These are phyloP conservation scores for Dovyalis caffra DNA, from an alignment of 345 rosid species.

Conservation along the genomic window DNA sequence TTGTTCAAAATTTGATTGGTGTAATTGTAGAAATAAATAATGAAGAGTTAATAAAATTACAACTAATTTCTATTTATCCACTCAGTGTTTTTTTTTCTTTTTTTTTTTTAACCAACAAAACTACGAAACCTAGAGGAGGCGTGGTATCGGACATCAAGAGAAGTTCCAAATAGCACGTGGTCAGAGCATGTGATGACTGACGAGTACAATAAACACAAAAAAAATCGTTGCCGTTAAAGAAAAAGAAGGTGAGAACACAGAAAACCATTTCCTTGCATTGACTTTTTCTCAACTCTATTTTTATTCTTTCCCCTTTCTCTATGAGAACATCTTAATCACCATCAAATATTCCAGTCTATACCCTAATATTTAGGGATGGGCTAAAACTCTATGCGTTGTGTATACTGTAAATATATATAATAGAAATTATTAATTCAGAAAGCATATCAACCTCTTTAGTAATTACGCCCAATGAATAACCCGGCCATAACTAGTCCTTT, in stretches of 20 bases:
- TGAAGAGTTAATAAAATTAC: background rate
- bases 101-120: background rate
- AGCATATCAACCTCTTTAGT: too few relatives aligned
- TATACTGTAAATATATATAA: too few relatives aligned
- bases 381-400: too few relatives aligned
- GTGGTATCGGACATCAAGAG: background rate
- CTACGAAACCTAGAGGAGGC: background rate
- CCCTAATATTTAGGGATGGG: background rate
- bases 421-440: too few relatives aligned
- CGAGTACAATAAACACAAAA: background rate
- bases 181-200: background rate
- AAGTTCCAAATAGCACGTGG: background rate
- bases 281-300: background rate
- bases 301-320: background rate
- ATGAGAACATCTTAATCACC: background rate
- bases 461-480: too few relatives aligned
- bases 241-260: background rate
- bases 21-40: background rate
- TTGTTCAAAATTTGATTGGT: background rate
- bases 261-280: constrained; percentile 9
- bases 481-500: too few relatives aligned
- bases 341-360: background rate
- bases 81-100: background rate
- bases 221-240: background rate
- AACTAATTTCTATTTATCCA: background rate